These are phyloP conservation scores for Solanum tarijense DNA, from an alignment of 257 asterid species.

Conservation along the genomic window DNA sequence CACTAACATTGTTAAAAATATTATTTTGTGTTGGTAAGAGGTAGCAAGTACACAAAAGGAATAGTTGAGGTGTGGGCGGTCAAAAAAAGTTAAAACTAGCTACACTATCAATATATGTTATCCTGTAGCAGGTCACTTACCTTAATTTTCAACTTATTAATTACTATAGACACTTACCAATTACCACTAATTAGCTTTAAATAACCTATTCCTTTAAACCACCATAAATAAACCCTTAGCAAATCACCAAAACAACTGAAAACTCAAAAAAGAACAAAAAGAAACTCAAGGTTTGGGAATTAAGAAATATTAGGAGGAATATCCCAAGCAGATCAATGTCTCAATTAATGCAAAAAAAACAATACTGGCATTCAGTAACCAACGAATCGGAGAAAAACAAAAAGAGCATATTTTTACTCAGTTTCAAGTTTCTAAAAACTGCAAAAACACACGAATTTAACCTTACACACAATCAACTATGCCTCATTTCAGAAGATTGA, in stretches of 20 bases:
- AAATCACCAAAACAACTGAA: background rate
- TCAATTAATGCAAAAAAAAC: background rate
- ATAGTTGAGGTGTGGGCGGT: background rate
- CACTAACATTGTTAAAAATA: background rate
- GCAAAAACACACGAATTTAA: background rate
- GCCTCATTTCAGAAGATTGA: background rate
- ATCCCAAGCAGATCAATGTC: background rate
- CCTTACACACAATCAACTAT: background rate
- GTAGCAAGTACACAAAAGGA: background rate
- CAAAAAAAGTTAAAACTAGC: background rate
- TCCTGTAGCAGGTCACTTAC: background rate
- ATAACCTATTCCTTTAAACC: background rate
- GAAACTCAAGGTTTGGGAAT: background rate
- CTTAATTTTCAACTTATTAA: background rate
- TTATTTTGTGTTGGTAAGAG: background rate
- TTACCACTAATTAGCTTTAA: background rate
- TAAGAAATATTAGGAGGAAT: background rate
- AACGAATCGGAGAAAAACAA: background rate
- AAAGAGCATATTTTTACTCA: background rate
- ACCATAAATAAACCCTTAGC: background rate
- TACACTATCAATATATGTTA: background rate
- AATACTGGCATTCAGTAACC: background rate
- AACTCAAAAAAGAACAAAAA: background rate
- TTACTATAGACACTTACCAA: background rate
- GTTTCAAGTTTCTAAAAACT: background rate